Evolutionary conservation across 495 filamentous ascomycete species (phyloP).

Genomic region (Aspergillus panamensis): DNA sequence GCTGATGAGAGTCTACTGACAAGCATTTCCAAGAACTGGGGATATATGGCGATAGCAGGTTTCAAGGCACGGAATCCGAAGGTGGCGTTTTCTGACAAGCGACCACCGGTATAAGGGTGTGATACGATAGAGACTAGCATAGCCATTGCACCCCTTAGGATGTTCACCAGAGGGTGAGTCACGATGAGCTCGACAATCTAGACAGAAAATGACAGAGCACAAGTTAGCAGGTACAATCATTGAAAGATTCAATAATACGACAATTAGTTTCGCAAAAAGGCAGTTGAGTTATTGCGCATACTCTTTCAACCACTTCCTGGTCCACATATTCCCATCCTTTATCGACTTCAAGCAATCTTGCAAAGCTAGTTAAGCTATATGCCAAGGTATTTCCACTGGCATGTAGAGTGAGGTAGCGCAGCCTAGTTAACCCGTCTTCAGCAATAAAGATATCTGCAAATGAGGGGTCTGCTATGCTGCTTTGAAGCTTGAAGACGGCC

Average conservation of each 20-base stretch:
- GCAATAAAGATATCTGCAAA: slow-evolving; percentile 96
- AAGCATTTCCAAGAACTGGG: slow-evolving; percentile 91
- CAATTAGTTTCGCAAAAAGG: not conserved
- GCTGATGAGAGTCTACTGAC: slow-evolving; percentile 85
- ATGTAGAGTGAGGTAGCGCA: slow-evolving; percentile 77
- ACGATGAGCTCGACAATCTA: slow-evolving; percentile 92
- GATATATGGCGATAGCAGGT: slow-evolving; percentile 84
- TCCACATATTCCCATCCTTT: slow-evolving; percentile 90
- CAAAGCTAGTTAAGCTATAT: slow-evolving; percentile 86
- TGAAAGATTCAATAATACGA: not conserved
- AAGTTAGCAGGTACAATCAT: not conserved
- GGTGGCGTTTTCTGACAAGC: slow-evolving; percentile 44
- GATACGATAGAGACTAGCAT: slow-evolving; percentile 91
- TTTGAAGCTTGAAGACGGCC: slow-evolving; percentile 97
- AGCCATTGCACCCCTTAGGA: slow-evolving; percentile 92
- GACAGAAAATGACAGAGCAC: not conserved
- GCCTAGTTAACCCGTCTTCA: slow-evolving; percentile 75
- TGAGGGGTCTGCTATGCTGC: slow-evolving; percentile 88
- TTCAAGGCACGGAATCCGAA: slow-evolving; percentile 90
- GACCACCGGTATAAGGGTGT: slow-evolving; percentile 59
- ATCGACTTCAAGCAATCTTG: slow-evolving; percentile 84
- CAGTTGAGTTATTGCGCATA: slow-evolving; percentile 31
- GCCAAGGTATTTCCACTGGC: slow-evolving; percentile 91
- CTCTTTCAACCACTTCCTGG: slow-evolving; percentile 63
- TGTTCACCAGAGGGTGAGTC: slow-evolving; percentile 94